These are phyloP conservation scores for Rubroshorea leprosula DNA, from an alignment of 345 rosid genomes.

Conservation along the genomic window DNA sequence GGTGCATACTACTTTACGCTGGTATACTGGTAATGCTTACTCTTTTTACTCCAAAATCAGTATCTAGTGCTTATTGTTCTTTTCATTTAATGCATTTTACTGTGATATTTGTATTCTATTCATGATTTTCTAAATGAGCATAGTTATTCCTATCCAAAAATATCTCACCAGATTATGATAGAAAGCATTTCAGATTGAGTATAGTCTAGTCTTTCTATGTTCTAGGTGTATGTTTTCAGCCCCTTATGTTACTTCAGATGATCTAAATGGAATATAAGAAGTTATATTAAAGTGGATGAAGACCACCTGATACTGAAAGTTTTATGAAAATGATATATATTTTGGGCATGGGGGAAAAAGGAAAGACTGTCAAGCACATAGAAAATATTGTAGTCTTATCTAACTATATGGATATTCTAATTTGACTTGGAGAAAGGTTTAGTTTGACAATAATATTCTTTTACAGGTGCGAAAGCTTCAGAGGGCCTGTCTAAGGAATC, in stretches of 20 bases:
- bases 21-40: neutral
- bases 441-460: conserved; percentile 15
- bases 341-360: neutral
- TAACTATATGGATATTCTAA: neutral
- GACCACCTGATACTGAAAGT: neutral
- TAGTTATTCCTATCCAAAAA: neutral
- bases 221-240: too few relatives aligned
- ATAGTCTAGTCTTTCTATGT: too few relatives aligned
- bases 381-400: neutral
- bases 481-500: conserved; percentile 85
- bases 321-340: neutral
- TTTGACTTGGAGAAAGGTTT: conserved; percentile 2
- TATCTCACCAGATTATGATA: too few relatives aligned
- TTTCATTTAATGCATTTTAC: neutral
- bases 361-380: neutral
- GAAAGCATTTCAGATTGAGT: too few relatives aligned
- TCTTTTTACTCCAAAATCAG: neutral
- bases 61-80: neutral
- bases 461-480: conserved; percentile 84
- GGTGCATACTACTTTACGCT: neutral
- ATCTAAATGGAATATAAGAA: neutral
- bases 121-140: neutral
- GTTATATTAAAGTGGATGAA: neutral
- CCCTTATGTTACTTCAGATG: too few relatives aligned
- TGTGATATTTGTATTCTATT: too few relatives aligned